These are phyloP conservation scores for Alloascoidea hylecoeti DNA, from an alignment of 805 yeast species.

Conservation along the genomic window DNA sequence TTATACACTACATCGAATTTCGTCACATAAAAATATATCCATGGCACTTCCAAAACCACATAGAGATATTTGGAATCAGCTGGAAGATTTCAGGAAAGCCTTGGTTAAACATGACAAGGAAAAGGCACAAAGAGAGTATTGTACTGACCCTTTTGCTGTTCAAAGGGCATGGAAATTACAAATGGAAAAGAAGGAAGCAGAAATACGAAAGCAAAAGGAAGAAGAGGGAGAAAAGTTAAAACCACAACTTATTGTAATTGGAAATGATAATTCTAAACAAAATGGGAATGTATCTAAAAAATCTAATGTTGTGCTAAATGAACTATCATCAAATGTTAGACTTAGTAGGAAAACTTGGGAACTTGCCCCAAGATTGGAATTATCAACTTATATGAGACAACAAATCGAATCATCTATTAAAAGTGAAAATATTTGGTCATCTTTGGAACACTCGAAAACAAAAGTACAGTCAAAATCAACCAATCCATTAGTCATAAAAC, in stretches of 20 bases:
- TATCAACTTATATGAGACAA: slow-evolving; percentile 48
- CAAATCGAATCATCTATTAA: slow-evolving; percentile 48
- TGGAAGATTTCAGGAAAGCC: slow-evolving; percentile 46
- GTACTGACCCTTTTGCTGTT: slow-evolving; percentile 65
- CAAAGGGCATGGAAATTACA: slow-evolving; percentile 40
- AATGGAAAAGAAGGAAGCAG: slow-evolving; percentile 31
- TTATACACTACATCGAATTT: slow-evolving; percentile 65
- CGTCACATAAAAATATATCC: slow-evolving; percentile 69
- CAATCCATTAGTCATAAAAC: slow-evolving; percentile 9
- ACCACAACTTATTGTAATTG: slow-evolving; percentile 25
- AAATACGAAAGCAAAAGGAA: slow-evolving; percentile 31
- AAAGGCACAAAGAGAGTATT: slow-evolving; percentile 38
- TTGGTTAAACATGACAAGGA: slow-evolving; percentile 29
- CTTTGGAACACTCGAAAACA: too few relatives aligned
- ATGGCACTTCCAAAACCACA: slow-evolving; percentile 82
- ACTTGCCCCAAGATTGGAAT: slow-evolving; percentile 49
- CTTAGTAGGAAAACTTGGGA: slow-evolving; percentile 57
- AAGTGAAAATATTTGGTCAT: slow-evolving; percentile 11
- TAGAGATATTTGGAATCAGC: slow-evolving; percentile 59
- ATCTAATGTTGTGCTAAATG: background rate
- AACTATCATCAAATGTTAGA: slow-evolving; percentile 3
- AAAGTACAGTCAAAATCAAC: slow-evolving; percentile 5
- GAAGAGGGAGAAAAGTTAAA: slow-evolving; percentile 31
- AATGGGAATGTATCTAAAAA: slow-evolving; percentile 4
- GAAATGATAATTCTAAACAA: slow-evolving; percentile 9